Evolutionary conservation across 139 green algal genomes (phyloP).

Genomic region (Asterochloris erici): DNA sequence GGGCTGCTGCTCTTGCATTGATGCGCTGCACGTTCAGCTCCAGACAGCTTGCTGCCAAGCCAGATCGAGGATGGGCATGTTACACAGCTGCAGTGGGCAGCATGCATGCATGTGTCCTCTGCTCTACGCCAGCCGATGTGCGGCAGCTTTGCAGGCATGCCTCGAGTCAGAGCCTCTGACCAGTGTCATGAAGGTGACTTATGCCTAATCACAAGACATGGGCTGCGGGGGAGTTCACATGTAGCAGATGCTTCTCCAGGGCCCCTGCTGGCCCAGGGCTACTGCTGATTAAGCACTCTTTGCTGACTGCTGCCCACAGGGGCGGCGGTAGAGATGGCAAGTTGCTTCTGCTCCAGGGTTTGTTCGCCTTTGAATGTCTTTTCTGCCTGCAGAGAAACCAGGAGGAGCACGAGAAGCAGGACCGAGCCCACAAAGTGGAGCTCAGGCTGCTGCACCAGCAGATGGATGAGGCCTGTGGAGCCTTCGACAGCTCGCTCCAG

Average conservation of each 20-base stretch:
- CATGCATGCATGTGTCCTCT: too few relatives aligned
- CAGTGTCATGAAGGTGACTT: too few relatives aligned
- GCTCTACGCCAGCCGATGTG: too few relatives aligned
- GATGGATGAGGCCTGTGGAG: slow-evolving; percentile 13
- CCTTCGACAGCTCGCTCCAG: slow-evolving; percentile 1
- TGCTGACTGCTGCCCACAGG: neutral
- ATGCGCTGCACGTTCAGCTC: neutral
- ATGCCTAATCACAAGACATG: too few relatives aligned
- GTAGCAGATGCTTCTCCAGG: neutral
- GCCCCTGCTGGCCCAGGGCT: too few relatives aligned
- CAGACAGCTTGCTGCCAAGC: neutral
- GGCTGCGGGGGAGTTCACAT: neutral
- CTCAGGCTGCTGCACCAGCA: neutral
- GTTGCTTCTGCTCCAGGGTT: neutral
- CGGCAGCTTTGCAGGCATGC: too few relatives aligned
- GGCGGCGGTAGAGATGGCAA: neutral
- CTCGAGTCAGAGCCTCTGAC: too few relatives aligned
- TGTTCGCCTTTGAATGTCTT: neutral
- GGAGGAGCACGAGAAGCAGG: slow-evolving; percentile 10
- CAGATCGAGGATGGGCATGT: too few relatives aligned
- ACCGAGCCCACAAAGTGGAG: neutral
- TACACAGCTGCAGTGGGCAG: neutral
- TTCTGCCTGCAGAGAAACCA: neutral
- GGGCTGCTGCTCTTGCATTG: neutral
- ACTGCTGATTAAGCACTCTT: neutral